Percentiles rank a stretch among this genome's conserved stretches.
Evolutionary conservation across 169 alveolate genomes (phyloP).

Genomic region (Plasmodium yoelii): DNA sequence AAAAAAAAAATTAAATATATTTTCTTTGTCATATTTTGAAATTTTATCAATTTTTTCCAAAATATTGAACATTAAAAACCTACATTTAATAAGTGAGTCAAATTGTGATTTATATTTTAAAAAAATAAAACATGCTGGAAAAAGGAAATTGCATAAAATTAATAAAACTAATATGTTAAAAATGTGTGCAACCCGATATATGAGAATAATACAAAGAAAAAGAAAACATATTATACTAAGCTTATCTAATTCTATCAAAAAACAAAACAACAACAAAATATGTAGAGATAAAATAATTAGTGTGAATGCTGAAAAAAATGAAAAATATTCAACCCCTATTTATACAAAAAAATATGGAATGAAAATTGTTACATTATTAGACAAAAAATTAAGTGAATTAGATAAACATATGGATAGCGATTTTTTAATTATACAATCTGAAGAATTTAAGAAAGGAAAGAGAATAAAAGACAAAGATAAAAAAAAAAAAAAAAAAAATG

Average conservation of each 20-base stretch:
- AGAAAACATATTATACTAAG: neutral
- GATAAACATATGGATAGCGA: conserved; percentile 2
- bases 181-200: neutral
- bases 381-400: conserved; percentile 34
- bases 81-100: conserved; percentile 46
- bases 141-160: too few relatives aligned
- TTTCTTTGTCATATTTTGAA: conserved; percentile 51
- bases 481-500: conserved; percentile 7
- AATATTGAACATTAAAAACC: conserved; percentile 23
- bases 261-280: neutral
- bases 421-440: too few relatives aligned
- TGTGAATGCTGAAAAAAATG: neutral
- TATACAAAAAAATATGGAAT: conserved; percentile 17
- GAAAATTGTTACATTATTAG: conserved; percentile 1
- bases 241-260: too few relatives aligned
- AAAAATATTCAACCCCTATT: conserved; percentile 4
- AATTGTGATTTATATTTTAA: neutral
- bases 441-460: conserved; percentile 3
- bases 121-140: neutral
- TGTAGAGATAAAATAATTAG: neutral
- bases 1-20: conserved; percentile 16
- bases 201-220: neutral
- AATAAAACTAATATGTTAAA: too few relatives aligned
- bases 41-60: conserved; percentile 45
- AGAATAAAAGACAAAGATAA: conserved; percentile 1